These are phyloP conservation scores for Apiotrichum siamense DNA, from an alignment of 1,284 basidiomycete genomes.

Conservation along the genomic window DNA sequence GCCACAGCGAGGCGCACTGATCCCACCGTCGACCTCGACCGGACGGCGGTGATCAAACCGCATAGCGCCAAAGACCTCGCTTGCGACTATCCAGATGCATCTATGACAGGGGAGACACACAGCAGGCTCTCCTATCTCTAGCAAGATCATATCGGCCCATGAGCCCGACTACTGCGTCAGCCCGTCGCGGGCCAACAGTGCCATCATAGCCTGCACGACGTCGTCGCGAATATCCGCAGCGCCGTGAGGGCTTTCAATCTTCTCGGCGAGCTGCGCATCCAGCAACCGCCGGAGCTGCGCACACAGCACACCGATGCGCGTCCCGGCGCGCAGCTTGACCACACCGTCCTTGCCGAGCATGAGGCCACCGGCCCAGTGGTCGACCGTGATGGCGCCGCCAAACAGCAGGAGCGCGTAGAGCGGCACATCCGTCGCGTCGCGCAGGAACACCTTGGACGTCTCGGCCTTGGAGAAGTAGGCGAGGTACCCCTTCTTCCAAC, in stretches of 20 bases:
- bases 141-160: no score
- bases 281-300: slow-evolving; percentile 77
- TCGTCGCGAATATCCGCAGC: slow-evolving; percentile 54
- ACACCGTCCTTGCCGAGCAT: slow-evolving; percentile 55
- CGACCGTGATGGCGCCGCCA: slow-evolving; percentile 70
- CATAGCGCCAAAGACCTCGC: no score
- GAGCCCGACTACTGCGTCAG: slow-evolving; percentile 24
- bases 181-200: slow-evolving; percentile 54
- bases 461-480: slow-evolving; percentile 76
- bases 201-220: slow-evolving; percentile 63
- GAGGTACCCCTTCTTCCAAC: slow-evolving; percentile 72
- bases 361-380: slow-evolving; percentile 70
- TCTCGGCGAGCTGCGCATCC: slow-evolving; percentile 60
- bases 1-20: no score
- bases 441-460: slow-evolving; percentile 78
- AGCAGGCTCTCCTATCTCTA: no score
- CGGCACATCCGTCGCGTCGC: slow-evolving; percentile 85
- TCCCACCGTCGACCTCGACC: no score
- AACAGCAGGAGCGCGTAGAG: slow-evolving; percentile 78
- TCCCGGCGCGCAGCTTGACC: slow-evolving; percentile 72
- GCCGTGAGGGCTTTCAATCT: slow-evolving; percentile 47
- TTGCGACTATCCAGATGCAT: no score
- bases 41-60: no score
- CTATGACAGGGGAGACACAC: no score
- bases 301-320: slow-evolving; percentile 80